phyloP scores from a whole-genome alignment of 2,329 filamentous ascomycete species.

The Aspergillus aculeatus region DNA sequence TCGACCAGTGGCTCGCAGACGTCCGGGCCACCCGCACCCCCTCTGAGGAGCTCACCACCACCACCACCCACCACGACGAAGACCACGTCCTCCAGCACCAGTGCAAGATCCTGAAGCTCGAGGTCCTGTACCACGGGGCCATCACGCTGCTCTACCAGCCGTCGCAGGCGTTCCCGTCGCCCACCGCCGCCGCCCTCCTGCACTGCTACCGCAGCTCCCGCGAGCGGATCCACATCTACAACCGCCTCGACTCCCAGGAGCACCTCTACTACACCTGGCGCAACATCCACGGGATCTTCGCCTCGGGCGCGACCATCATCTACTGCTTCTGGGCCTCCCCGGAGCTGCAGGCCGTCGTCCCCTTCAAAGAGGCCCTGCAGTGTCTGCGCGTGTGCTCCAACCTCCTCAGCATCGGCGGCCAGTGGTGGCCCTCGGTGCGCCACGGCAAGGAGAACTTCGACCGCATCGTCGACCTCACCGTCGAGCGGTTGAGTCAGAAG shows the following conservation, averaged over 20 bases:
- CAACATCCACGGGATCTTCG: slow-evolving; percentile 41
- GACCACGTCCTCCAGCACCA: slow-evolving; percentile 9
- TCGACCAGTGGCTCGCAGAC: slow-evolving; percentile 24
- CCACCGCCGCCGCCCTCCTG: slow-evolving; percentile 28
- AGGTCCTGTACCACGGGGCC: slow-evolving; percentile 34
- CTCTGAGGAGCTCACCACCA: not conserved
- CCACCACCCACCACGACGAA: not conserved
- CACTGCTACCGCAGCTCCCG: slow-evolving; percentile 32
- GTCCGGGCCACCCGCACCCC: not conserved
- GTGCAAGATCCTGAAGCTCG: slow-evolving; percentile 26
- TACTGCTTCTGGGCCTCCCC: slow-evolving; percentile 41
- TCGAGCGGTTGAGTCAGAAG: slow-evolving; percentile 19
- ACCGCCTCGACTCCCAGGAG: slow-evolving; percentile 31
- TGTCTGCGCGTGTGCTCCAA: slow-evolving; percentile 36
- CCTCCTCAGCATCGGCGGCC: slow-evolving; percentile 40
- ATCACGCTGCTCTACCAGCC: slow-evolving; percentile 40
- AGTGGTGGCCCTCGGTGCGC: slow-evolving; percentile 43
- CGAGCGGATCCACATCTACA: slow-evolving; percentile 31
- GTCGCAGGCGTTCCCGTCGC: slow-evolving; percentile 35
- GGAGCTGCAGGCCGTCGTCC: slow-evolving; percentile 25
- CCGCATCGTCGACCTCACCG: slow-evolving; percentile 29
- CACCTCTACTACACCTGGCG: slow-evolving; percentile 36
- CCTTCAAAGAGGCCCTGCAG: slow-evolving; percentile 23
- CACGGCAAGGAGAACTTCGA: slow-evolving; percentile 34
- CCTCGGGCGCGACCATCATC: slow-evolving; percentile 39